A percentile compares a stretch with the other conserved stretches of the same genome.
These are phyloP conservation scores for Strigomonas galati DNA, from an alignment of 208 protist genomes.

Conservation along the genomic window DNA sequence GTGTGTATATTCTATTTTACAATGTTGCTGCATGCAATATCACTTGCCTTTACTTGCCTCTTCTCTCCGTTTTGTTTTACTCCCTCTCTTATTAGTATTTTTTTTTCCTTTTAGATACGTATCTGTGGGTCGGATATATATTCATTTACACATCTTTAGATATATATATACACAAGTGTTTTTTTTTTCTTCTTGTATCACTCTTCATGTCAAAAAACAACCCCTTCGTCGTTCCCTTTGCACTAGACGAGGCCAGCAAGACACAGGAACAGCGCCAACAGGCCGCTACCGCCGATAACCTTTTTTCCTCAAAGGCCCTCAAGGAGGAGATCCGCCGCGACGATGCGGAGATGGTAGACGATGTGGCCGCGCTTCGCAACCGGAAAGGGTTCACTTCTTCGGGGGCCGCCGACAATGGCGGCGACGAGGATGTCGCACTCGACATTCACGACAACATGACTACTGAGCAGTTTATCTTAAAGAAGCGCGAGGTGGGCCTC, in stretches of 20 bases:
- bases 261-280: not conserved
- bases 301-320: conserved; percentile 38
- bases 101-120: too few relatives aligned
- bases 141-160: too few relatives aligned
- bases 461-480: conserved; percentile 90
- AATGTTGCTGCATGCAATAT: too few relatives aligned
- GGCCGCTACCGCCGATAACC: not conserved
- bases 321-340: conserved; percentile 57
- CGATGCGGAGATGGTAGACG: conserved; percentile 60
- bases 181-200: not conserved
- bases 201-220: not conserved
- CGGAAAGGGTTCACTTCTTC: not conserved
- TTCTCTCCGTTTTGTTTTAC: too few relatives aligned
- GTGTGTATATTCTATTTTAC: too few relatives aligned
- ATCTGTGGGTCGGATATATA: too few relatives aligned
- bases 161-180: not conserved
- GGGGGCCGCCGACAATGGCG: not conserved
- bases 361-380: conserved; percentile 32
- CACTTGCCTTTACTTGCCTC: too few relatives aligned
- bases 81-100: too few relatives aligned
- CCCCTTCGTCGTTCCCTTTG: not conserved
- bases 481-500: conserved; percentile 95
- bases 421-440: conserved; percentile 14
- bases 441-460: conserved; percentile 70
- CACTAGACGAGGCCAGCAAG: not conserved